A percentile compares a stretch with the other conserved stretches of the same genome.
Conservation (phyloP, 1,284 basidiomycete species). For the Tremellales sp. region DNA sequence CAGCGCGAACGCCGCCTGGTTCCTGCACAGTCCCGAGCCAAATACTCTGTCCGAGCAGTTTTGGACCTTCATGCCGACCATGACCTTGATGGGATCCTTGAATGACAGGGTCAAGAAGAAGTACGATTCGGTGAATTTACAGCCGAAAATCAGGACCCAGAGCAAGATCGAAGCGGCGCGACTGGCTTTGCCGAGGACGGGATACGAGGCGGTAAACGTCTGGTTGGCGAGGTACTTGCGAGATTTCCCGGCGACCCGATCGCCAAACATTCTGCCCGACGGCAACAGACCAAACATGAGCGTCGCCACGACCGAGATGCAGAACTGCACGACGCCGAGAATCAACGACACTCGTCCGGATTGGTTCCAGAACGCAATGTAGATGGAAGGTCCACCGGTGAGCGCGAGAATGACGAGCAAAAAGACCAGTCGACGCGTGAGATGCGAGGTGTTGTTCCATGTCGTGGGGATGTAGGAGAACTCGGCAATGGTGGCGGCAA, state of each 20-base stretch:
- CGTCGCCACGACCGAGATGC: slow-evolving; percentile 75
- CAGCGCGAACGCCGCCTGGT: slow-evolving; percentile 87
- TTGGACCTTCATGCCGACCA: slow-evolving; percentile 90
- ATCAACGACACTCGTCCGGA: slow-evolving; percentile 65
- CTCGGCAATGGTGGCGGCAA: slow-evolving; percentile 82
- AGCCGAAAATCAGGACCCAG: slow-evolving; percentile 86
- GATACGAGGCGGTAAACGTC: slow-evolving; percentile 93
- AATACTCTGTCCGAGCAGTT: slow-evolving; percentile 79
- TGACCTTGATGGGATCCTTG: slow-evolving; percentile 79
- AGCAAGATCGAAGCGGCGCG: slow-evolving; percentile 71
- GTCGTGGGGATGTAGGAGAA: slow-evolving; percentile 94
- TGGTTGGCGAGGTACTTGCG: slow-evolving; percentile 93
- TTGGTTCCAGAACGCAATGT: slow-evolving; percentile 74
- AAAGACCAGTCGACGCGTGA: slow-evolving; percentile 80
- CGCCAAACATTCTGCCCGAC: slow-evolving; percentile 84
- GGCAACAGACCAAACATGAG: slow-evolving; percentile 81
- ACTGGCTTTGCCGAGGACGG: slow-evolving; percentile 57
- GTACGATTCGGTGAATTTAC: slow-evolving; percentile 92
- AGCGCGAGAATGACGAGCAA: slow-evolving; percentile 75
- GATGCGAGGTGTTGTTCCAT: slow-evolving; percentile 94
- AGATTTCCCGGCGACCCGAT: slow-evolving; percentile 85
- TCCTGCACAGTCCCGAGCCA: slow-evolving; percentile 71
- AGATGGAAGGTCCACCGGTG: slow-evolving; percentile 85
- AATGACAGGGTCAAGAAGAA: slow-evolving; percentile 94
- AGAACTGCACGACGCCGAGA: slow-evolving; percentile 88